A percentile compares a stretch with the other conserved stretches of the same genome.
These are phyloP conservation scores for Cercospora zeina DNA, from an alignment of 2,329 filamentous ascomycete genomes.

Conservation along the genomic window DNA sequence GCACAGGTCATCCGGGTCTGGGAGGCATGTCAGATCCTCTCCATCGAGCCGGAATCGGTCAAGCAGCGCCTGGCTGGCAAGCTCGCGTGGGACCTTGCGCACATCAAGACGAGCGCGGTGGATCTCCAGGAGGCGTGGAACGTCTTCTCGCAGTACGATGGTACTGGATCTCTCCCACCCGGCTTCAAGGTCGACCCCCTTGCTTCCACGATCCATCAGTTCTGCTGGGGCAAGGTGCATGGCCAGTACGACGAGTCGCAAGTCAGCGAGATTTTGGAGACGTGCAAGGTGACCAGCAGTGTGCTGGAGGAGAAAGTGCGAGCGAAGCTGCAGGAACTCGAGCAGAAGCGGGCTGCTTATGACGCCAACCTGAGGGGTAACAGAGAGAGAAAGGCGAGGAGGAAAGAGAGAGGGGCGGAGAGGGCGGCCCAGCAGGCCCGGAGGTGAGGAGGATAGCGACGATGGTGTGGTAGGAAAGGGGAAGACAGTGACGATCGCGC, in stretches of 20 bases:
- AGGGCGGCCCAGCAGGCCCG: background rate
- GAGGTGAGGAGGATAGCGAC: background rate
- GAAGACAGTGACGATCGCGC: too few relatives aligned
- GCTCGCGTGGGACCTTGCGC: slow-evolving; percentile 1
- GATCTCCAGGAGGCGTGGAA: slow-evolving; percentile 1
- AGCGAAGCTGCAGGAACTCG: background rate
- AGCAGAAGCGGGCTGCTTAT: background rate
- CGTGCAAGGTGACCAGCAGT: background rate
- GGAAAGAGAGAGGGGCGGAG: background rate
- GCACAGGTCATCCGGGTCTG: background rate
- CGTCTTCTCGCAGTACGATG: background rate
- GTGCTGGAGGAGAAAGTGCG: background rate
- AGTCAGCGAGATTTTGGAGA: background rate
- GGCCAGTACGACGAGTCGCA: background rate
- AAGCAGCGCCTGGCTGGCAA: background rate
- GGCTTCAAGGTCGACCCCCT: background rate
- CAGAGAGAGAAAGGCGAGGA: background rate
- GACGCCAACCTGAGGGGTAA: background rate
- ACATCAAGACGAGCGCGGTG: slow-evolving; percentile 1
- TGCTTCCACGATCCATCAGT: background rate
- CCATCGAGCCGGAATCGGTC: background rate
- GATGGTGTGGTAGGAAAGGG: background rate
- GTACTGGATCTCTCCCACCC: background rate
- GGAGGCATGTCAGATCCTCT: background rate
- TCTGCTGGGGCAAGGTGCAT: slow-evolving; percentile 1